phyloP scores from a whole-genome alignment of 2,329 filamentous ascomycete genomes.

The Elsinoe ampelina region DNA sequence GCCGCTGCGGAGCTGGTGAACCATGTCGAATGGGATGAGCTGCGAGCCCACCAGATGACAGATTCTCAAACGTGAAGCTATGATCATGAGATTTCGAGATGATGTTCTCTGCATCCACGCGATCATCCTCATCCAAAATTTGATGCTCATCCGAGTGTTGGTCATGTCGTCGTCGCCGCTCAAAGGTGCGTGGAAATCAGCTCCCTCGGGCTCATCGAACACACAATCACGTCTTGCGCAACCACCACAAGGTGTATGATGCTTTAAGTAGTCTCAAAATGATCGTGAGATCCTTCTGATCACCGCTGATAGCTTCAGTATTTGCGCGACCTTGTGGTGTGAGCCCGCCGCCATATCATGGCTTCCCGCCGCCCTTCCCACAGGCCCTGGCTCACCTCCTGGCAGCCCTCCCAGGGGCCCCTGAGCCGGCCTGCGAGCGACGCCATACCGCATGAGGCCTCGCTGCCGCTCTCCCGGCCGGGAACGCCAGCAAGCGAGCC shows the following conservation, averaged over 20 bases:
- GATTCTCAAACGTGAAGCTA: constrained; percentile 2
- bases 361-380: not conserved
- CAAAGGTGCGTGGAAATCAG: not conserved
- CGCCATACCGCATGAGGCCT: not conserved
- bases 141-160: not conserved
- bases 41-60: not conserved
- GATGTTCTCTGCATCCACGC: not conserved
- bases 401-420: not conserved
- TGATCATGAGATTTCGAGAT: not conserved
- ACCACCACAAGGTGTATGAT: not conserved
- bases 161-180: not conserved
- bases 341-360: not conserved
- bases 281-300: not conserved
- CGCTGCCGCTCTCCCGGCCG: not conserved
- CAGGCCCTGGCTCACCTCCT: not conserved
- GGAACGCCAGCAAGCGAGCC: not conserved
- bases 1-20: not conserved
- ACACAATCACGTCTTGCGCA: not conserved
- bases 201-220: not conserved
- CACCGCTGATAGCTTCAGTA: not conserved
- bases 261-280: not conserved
- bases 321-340: not conserved
- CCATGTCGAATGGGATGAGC: not conserved
- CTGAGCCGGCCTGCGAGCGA: not conserved
- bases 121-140: not conserved